Base-by-base conservation (phyloP, 2,329 filamentous ascomycete genomes). In the Xylaria multiplex region DNA sequence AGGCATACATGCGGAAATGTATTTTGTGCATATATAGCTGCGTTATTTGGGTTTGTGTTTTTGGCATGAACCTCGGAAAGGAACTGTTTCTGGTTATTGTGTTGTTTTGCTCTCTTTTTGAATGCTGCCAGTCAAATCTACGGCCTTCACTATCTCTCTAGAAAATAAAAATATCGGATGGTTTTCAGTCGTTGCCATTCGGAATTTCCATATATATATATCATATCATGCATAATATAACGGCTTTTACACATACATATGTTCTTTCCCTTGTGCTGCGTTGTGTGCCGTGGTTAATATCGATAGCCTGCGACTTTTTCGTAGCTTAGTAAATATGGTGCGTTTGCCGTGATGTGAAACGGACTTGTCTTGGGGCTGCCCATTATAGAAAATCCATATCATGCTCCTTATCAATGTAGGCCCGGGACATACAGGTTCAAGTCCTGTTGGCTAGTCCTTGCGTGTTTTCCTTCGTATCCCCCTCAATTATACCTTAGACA, bases 11-110 rank as follows among this genome's bases (percentile, higher is more conserved):
- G 55, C 13, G 48, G 58, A 9, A 55, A 57, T 67, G 58, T 67
- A 67, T 67, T 64, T 69, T 19, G 56, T 68, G 67, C 67, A 69
- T 67, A 67, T 64, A 67, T 64, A 42, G 53, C 59, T 58, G 64
- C 55, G 50, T 61, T 61, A 8, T 64, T 43, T 19, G 45, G 49
- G 46, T 52, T 63, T 54, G 11, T 56, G 11, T 56, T 50, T 24
- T 30, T 30, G 16, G 59, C 66, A 58, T 59, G 66, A 24, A 35
- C 11, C 55, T 52, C 13, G 57, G 54, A 53, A 48, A 19, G 59
- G 62, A 40, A 19, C 45, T 63, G 13, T 57, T 43, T 59, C 14
- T 27, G 50, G 35, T 63, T 63, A 43, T 55, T 40, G 27, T 27
- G 27, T 35, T 55, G 27, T 49, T n/a, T 55, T n/a, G 19, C 37